Evolutionary conservation across 2,329 filamentous ascomycete species (phyloP).

Genomic region (Elsinoe fawcettii): DNA sequence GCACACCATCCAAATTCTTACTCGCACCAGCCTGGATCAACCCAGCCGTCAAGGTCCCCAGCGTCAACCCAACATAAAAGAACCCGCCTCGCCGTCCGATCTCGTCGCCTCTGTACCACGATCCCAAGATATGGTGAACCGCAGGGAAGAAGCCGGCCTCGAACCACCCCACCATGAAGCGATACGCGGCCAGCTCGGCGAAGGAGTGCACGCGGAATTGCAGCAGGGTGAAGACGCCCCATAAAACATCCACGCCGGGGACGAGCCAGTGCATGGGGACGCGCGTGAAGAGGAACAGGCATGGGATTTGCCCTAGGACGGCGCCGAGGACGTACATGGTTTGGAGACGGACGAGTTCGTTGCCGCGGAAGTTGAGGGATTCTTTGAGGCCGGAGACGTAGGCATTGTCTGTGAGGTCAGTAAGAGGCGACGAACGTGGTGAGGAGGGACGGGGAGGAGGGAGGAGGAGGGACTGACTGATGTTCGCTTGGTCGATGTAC

Average conservation of each 20-base stretch:
- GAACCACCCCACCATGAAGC: constrained; percentile 18
- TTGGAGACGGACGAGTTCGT: constrained; percentile 49
- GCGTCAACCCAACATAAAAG: constrained; percentile 45
- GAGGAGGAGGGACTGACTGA: constrained; percentile 35
- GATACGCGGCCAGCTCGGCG: constrained; percentile 22
- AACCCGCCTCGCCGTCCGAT: constrained; percentile 41
- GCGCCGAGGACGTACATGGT: constrained; percentile 47
- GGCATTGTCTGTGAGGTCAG: constrained; percentile 41
- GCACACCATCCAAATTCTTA: constrained; percentile 35
- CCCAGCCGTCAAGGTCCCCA: constrained; percentile 47
- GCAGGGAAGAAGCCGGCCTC: constrained; percentile 21
- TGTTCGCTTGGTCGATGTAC: constrained; percentile 49
- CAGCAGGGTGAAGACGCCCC: constrained; percentile 51
- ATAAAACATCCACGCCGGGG: constrained; percentile 45
- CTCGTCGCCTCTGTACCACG: constrained; percentile 20
- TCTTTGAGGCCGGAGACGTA: constrained; percentile 50
- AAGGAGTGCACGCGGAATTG: constrained; percentile 46
- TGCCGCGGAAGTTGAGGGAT: constrained; percentile 44
- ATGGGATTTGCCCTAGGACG: constrained; percentile 46
- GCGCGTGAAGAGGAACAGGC: constrained; percentile 42
- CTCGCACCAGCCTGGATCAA: constrained; percentile 32
- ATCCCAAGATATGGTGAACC: constrained; percentile 14
- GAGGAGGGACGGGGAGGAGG: neutral
- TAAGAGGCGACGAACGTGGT: neutral
- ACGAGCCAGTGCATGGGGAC: constrained; percentile 44